Base-by-base conservation (phyloP, 2,329 filamentous ascomycete genomes). In the Diaporthe vaccinii region DNA sequence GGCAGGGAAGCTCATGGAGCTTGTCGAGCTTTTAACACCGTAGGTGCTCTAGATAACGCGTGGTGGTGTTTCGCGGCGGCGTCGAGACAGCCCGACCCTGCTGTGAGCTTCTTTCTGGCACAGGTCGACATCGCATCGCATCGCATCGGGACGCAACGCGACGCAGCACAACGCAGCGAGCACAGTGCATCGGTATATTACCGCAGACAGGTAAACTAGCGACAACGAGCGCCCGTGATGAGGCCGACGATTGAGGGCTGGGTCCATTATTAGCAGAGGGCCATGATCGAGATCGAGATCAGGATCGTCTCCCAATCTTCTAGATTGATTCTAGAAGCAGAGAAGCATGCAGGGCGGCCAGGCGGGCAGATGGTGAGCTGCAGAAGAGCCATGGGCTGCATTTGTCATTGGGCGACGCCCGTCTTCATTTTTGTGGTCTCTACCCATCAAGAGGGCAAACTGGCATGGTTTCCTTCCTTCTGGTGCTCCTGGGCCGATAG, bases 301-400 rank as follows among this genome's bases (percentile, higher is more conserved):
- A 61, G 34, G 69, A 61, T 62, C 44, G 44, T 72, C 49, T 44
- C 44, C 34, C 59, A 72, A 62, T 59, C 70, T 72, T 72, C 70
- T 72, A 72, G 70, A 72, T 53, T 72, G 70, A 62, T 72, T 72
- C 70, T 62, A 62, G 70, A 72, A 72, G 31, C 41, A 58, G 57
- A 61, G 31, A 72, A 41, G 70, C 46, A 41, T 68, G 62, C 62
- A 68, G 44, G 61, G 25, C 61, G 22, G 8, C 20, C 36, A 46
- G 69, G 41, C 34, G n/a, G 46, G 44, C 58, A 39, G 70, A 72
- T 72, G 31, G 69, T 22, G 55, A 51, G 57, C 57, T 62, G 69
- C 69, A 72, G 15, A 49, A 31, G 31, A 36, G 62, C 62, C 34
- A 34, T 46, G 46, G 62, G 62, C 62, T 53, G 62, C 62, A 68